These are phyloP conservation scores for Kandelia obovata DNA, from an alignment of 345 rosid genomes.

Conservation along the genomic window DNA sequence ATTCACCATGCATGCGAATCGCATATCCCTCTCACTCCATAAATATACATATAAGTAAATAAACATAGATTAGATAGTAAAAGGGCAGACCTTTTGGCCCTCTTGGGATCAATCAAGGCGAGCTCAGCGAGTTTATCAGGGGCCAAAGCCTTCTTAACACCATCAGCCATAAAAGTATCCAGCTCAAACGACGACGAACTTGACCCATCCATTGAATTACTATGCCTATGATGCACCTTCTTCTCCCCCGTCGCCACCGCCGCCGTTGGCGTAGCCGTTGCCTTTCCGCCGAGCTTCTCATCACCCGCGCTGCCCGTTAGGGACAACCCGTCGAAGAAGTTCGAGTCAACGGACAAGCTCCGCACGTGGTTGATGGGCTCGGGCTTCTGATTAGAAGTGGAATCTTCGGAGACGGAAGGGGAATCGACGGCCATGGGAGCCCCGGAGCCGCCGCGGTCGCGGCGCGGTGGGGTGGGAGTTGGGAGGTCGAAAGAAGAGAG, in stretches of 20 bases:
- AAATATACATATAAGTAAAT: too few relatives aligned
- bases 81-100: slow-evolving; percentile 74
- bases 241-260: slow-evolving; percentile 37
- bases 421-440: slow-evolving; percentile 54
- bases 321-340: slow-evolving; percentile 61
- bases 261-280: slow-evolving; percentile 29
- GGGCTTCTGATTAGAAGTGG: slow-evolving; percentile 35
- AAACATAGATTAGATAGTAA: background rate
- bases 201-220: slow-evolving; percentile 82
- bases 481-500: slow-evolving; percentile 71
- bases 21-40: too few relatives aligned
- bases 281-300: slow-evolving; percentile 17
- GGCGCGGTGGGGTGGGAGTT: slow-evolving; percentile 26
- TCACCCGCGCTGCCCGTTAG: too few relatives aligned
- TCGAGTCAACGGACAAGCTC: slow-evolving; percentile 88
- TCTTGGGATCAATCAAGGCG: slow-evolving; percentile 84
- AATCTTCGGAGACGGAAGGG: slow-evolving; percentile 47
- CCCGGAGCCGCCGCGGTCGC: background rate
- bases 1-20: too few relatives aligned
- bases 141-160: slow-evolving; percentile 72
- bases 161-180: slow-evolving; percentile 56
- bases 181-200: slow-evolving; percentile 47
- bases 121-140: slow-evolving; percentile 84
- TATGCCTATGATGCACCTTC: slow-evolving; percentile 57
- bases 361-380: slow-evolving; percentile 59